A percentile compares a stretch with the other conserved stretches of the same genome.
Conservation (phyloP, 2,329 filamentous ascomycete species). For the Fusarium penzigii region DNA sequence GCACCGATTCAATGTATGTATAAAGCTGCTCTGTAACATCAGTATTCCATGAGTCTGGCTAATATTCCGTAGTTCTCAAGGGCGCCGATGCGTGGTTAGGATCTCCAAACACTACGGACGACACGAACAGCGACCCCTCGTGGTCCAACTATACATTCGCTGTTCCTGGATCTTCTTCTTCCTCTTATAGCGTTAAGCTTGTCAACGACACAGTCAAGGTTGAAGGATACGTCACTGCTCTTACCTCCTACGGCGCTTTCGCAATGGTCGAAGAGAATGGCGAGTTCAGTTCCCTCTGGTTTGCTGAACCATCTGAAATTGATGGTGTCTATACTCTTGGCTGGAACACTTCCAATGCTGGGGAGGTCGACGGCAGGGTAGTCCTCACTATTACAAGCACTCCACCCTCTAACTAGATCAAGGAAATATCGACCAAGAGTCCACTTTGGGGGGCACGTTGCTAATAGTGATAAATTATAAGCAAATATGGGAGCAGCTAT, state of each 20-base stretch:
- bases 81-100: constrained; percentile 1
- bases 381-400: constrained; percentile 10
- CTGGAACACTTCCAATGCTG: constrained; percentile 8
- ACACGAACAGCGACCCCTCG: not conserved
- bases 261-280: constrained; percentile 8
- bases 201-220: constrained; percentile 2
- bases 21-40: too few relatives aligned
- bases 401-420: constrained; percentile 8
- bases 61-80: constrained; percentile 4
- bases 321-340: constrained; percentile 8
- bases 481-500: too few relatives aligned
- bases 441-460: too few relatives aligned
- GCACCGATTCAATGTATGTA: too few relatives aligned
- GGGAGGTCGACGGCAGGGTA: not conserved
- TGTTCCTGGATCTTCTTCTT: constrained; percentile 6
- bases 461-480: too few relatives aligned
- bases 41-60: too few relatives aligned
- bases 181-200: constrained; percentile 6
- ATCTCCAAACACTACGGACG: constrained; percentile 9
- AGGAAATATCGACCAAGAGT: too few relatives aligned
- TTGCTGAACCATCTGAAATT: not conserved
- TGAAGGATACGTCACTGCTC: not conserved
- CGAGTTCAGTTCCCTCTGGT: constrained; percentile 8
- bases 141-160: constrained; percentile 11
- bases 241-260: constrained; percentile 9